Conservation (phyloP, 83 land plant genomes). For the Picea abies region DNA sequence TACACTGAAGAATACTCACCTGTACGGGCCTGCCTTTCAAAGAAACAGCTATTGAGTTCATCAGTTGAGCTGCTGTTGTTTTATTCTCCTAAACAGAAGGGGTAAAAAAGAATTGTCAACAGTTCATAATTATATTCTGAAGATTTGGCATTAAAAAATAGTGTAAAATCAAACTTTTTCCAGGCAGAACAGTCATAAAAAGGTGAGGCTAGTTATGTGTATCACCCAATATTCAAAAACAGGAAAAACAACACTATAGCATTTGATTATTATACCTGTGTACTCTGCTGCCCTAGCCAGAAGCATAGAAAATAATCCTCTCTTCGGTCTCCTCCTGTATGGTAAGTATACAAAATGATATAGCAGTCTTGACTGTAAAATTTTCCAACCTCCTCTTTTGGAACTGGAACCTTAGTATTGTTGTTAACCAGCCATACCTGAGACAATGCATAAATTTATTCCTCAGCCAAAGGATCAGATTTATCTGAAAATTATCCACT, state of each 20-base stretch:
- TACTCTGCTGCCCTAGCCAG: slow-evolving; percentile 50
- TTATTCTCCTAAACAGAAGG: slow-evolving; percentile 33
- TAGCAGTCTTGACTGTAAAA: slow-evolving; percentile 48
- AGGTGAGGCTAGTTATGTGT: too few species aligned
- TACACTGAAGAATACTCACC: slow-evolving; percentile 14
- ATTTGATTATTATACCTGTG: slow-evolving; percentile 24
- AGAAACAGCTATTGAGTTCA: slow-evolving; percentile 12
- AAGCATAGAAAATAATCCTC: slow-evolving; percentile 48
- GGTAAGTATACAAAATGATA: slow-evolving; percentile 45
- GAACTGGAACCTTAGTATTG: slow-evolving; percentile 25
- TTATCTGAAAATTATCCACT: too few species aligned
- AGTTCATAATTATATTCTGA: background rate
- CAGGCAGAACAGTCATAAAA: background rate
- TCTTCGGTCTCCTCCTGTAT: slow-evolving; percentile 43
- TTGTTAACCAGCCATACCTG: slow-evolving; percentile 53
- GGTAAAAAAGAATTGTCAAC: background rate
- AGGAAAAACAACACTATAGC: background rate
- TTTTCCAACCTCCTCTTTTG: slow-evolving; percentile 44
- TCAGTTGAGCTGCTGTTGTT: slow-evolving; percentile 16
- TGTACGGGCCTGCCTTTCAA: slow-evolving; percentile 45
- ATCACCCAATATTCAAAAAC: background rate
- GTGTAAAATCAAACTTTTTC: background rate
- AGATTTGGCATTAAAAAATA: background rate
- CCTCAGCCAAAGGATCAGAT: background rate
- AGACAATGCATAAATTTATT: background rate